Evolutionary conservation across 495 filamentous ascomycete species (phyloP).

Genomic region (Penicillium cosmopolitanum): DNA sequence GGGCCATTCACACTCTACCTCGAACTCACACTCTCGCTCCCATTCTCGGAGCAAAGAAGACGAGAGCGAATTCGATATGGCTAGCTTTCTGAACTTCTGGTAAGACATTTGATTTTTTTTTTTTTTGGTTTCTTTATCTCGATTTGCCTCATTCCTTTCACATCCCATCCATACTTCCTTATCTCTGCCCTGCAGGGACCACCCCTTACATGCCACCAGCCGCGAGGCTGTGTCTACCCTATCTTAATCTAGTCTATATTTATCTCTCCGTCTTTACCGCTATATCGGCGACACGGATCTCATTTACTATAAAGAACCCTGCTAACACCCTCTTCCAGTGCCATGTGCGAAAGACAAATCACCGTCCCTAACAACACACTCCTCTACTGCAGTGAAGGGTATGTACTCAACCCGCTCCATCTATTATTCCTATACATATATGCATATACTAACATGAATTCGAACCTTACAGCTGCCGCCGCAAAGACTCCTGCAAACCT

Average conservation of each 20-base stretch:
- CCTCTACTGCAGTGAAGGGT: conserved; percentile 61
- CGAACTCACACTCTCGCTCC: conserved; percentile 14
- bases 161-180: conserved; percentile 21
- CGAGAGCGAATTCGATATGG: conserved; percentile 55
- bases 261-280: background rate
- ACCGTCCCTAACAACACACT: conserved; percentile 64
- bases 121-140: conserved; percentile 9
- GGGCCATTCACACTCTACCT: conserved; percentile 24
- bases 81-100: conserved; percentile 70
- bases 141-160: conserved; percentile 13
- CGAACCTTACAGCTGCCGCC: conserved; percentile 46
- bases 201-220: conserved; percentile 32
- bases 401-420: conserved; percentile 16
- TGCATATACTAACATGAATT: background rate
- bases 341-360: conserved; percentile 70
- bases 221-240: conserved; percentile 16
- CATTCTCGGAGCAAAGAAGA: conserved; percentile 34
- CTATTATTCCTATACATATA: background rate
- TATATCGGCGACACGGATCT: conserved; percentile 2
- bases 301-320: conserved; percentile 19
- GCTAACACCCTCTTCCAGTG: conserved; percentile 45
- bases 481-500: conserved; percentile 55
- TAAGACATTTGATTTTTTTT: conserved; percentile 38
- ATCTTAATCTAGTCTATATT: conserved; percentile 1
- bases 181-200: conserved; percentile 27